Evolutionary conservation across 2,329 filamentous ascomycete species (phyloP).

Genomic region (Colletotrichum salicis): DNA sequence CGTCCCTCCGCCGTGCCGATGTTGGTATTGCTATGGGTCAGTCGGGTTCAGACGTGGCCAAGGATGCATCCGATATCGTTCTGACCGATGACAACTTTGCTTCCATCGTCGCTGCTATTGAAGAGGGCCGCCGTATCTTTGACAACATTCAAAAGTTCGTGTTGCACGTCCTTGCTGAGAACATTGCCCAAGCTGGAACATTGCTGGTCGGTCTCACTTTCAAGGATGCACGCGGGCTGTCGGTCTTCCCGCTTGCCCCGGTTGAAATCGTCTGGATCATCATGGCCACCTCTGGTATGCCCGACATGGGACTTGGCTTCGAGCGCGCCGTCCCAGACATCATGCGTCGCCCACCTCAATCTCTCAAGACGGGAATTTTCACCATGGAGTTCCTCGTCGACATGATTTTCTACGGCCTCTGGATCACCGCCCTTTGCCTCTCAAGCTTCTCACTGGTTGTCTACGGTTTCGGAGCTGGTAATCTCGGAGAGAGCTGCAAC

Average conservation of each 20-base stretch:
- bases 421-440: conserved; percentile 74
- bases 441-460: conserved; percentile 72
- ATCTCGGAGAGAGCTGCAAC: conserved; percentile 71
- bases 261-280: conserved; percentile 87
- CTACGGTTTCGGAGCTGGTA: conserved; percentile 66
- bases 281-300: conserved; percentile 80
- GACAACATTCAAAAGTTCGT: conserved; percentile 83
- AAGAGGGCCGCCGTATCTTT: conserved; percentile 77
- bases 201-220: conserved; percentile 78
- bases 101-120: conserved; percentile 75
- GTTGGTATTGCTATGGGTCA: conserved; percentile 77
- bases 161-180: conserved; percentile 75
- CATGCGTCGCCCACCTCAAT: conserved; percentile 74
- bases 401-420: conserved; percentile 75
- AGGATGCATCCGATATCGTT: conserved; percentile 73
- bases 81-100: conserved; percentile 81
- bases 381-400: conserved; percentile 73
- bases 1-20: conserved; percentile 75
- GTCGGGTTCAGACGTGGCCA: conserved; percentile 72
- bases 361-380: conserved; percentile 71
- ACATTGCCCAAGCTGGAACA: conserved; percentile 76
- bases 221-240: conserved; percentile 72
- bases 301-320: conserved; percentile 82
- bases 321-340: conserved; percentile 77
- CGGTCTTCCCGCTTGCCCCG: conserved; percentile 78